Percentiles rank a stretch among this genome's conserved stretches.
These are phyloP conservation scores for Fraxinus angustifolia DNA, from an alignment of 305 asterid species.

Conservation along the genomic window DNA sequence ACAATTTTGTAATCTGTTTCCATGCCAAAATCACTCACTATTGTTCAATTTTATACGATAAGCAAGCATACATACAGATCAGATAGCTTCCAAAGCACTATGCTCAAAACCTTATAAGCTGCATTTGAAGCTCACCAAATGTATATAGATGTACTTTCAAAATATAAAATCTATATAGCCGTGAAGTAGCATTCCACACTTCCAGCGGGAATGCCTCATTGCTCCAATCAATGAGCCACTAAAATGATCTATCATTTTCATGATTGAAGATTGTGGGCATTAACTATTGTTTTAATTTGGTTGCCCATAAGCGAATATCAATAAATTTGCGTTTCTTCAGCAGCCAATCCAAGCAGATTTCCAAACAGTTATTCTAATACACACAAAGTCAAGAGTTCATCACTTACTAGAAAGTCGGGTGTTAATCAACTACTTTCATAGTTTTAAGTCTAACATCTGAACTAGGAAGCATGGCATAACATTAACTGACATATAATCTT, in stretches of 20 bases:
- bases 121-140: not conserved
- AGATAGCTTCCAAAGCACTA: not conserved
- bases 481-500: not conserved
- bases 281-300: not conserved
- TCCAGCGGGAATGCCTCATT: not conserved
- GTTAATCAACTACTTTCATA: not conserved
- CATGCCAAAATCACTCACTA: not conserved
- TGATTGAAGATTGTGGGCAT: not conserved
- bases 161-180: not conserved
- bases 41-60: not conserved
- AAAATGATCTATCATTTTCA: not conserved
- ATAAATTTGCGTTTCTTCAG: not conserved
- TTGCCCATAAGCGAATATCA: not conserved
- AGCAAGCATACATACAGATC: not conserved
- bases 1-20: not conserved
- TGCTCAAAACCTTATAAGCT: not conserved
- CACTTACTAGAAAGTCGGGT: not conserved
- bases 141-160: not conserved
- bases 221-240: not conserved
- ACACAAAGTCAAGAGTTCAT: not conserved
- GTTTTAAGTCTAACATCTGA: not conserved
- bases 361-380: not conserved
- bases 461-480: not conserved
- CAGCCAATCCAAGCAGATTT: not conserved
- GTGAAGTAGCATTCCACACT: not conserved